phyloP scores from a whole-genome alignment of 176 grass and related monocot genomes.

The Luzula sylvatica region DNA sequence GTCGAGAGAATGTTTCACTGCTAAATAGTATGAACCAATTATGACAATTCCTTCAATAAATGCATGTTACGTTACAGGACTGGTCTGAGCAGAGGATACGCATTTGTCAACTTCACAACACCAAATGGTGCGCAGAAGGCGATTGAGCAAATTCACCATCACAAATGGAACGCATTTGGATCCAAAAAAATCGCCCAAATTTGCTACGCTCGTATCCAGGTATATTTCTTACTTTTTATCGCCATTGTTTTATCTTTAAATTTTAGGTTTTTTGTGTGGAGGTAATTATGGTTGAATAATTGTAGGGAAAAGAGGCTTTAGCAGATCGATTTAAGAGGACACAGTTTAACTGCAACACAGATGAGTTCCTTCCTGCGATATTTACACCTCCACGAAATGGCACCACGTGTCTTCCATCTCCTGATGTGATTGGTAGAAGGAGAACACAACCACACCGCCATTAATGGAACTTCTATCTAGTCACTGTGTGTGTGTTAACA shows the following conservation, averaged over 20 bases:
- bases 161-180: constrained; percentile 27
- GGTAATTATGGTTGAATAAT: no score
- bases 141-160: constrained; percentile 13
- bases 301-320: constrained; percentile 32
- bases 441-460: not conserved
- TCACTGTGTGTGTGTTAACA: no score
- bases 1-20: constrained; percentile 4
- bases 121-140: constrained; percentile 15
- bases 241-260: not conserved
- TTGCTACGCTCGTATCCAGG: constrained; percentile 44
- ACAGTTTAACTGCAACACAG: constrained; percentile 24
- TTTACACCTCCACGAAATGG: constrained; percentile 48
- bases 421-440: constrained; percentile 8
- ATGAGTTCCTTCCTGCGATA: constrained; percentile 44
- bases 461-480: not conserved
- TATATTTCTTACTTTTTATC: not conserved
- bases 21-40: not conserved
- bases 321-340: constrained; percentile 19
- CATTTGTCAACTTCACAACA: constrained; percentile 70
- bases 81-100: constrained; percentile 44
- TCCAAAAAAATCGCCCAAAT: constrained; percentile 31
- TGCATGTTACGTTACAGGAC: constrained; percentile 1
- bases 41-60: constrained; percentile 8
- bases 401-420: not conserved
- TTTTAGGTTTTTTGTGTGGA: not conserved